Evolutionary conservation across 2,329 filamentous ascomycete species (phyloP).

Genomic region (Trichoderma arundinaceum): DNA sequence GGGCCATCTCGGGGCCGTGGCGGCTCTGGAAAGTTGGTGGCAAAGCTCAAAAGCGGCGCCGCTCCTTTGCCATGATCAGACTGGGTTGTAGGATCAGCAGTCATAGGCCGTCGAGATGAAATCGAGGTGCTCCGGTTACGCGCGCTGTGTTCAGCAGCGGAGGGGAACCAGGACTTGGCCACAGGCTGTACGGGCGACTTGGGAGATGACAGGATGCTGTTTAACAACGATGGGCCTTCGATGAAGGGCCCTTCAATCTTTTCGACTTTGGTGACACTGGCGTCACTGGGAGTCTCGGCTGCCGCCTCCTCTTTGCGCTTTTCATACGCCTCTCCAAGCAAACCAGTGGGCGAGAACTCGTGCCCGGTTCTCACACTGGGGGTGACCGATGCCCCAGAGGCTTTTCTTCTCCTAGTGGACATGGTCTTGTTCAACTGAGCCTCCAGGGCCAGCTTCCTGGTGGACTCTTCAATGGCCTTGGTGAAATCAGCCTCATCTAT

Average conservation of each 20-base stretch:
- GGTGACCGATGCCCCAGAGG: conserved; percentile 26
- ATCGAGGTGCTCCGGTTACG: conserved; percentile 42
- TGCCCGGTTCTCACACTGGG: conserved; percentile 39
- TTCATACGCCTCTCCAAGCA: conserved; percentile 58
- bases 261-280: conserved; percentile 42
- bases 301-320: conserved; percentile 50
- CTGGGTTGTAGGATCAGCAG: conserved; percentile 36
- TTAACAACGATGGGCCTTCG: conserved; percentile 63
- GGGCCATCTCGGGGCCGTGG: conserved; percentile 58
- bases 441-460: conserved; percentile 30
- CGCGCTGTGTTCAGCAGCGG: conserved; percentile 47
- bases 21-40: conserved; percentile 66
- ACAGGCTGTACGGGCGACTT: conserved; percentile 39
- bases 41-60: conserved; percentile 69
- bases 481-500: conserved; percentile 32
- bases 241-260: conserved; percentile 53
- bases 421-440: conserved; percentile 27
- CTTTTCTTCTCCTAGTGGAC: conserved; percentile 16
- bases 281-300: conserved; percentile 36
- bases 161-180: conserved; percentile 46
- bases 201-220: conserved; percentile 40
- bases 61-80: conserved; percentile 47
- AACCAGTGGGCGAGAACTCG: conserved; percentile 57
- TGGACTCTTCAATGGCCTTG: conserved; percentile 32
- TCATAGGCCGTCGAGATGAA: conserved; percentile 37